Conservation (phyloP, 768 basidiomycete species). For the Psilocybe sp. region DNA sequence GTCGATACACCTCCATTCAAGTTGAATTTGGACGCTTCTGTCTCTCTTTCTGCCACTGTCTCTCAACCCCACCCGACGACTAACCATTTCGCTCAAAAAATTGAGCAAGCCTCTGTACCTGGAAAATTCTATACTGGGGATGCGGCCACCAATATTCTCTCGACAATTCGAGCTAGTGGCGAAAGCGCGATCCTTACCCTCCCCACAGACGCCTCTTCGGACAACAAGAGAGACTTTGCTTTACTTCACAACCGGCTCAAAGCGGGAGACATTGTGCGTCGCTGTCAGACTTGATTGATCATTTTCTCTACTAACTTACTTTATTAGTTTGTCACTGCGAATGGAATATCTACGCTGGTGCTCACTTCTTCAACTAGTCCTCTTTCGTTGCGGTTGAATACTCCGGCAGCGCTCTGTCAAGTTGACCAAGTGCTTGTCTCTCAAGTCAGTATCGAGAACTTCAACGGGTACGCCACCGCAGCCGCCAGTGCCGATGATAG, state of each 20-base stretch:
- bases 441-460: conserved; percentile 56
- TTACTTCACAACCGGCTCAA: conserved; percentile 48
- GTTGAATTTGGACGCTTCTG: conserved; percentile 47
- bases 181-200: conserved; percentile 45
- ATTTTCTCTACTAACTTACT: not conserved
- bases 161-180: conserved; percentile 49
- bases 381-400: conserved; percentile 47
- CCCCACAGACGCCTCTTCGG: conserved; percentile 34
- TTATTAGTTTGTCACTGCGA: conserved; percentile 55
- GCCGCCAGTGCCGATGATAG: conserved; percentile 38
- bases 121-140: conserved; percentile 59
- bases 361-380: conserved; percentile 56
- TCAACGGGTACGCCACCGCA: conserved; percentile 56
- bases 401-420: conserved; percentile 43
- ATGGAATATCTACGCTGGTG: conserved; percentile 49
- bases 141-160: conserved; percentile 47
- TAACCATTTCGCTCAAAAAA: conserved; percentile 33
- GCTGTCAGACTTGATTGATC: not conserved
- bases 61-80: conserved; percentile 32
- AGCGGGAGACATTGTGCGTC: conserved; percentile 51
- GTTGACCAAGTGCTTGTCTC: conserved; percentile 48
- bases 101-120: conserved; percentile 41
- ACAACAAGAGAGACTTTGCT: conserved; percentile 45
- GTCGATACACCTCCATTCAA: conserved; percentile 32
- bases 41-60: conserved; percentile 50